These are phyloP conservation scores for Volvox carteri DNA, from an alignment of 163 green algal species.

Conservation along the genomic window DNA sequence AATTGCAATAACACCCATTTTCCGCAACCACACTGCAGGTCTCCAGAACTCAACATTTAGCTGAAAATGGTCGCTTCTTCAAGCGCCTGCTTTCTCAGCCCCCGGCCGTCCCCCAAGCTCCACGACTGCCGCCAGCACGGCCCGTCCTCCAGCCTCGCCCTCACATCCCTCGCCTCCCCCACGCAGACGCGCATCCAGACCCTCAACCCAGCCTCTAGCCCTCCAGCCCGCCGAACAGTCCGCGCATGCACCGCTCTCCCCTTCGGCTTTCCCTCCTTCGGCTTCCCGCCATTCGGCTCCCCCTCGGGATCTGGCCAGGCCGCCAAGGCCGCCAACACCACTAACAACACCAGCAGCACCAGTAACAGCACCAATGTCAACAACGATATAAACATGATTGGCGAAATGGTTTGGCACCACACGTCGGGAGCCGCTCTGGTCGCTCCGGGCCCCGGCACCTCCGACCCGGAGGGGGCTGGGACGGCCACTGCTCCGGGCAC, in stretches of 20 bases:
- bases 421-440: not conserved
- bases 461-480: not conserved
- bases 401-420: not conserved
- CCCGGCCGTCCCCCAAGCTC: not conserved
- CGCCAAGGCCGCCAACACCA: not conserved
- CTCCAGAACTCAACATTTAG: not conserved
- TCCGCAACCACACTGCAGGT: not conserved
- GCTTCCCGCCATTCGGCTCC: conserved; percentile 10
- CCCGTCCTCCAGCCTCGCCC: not conserved
- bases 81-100: not conserved
- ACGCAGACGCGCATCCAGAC: not conserved
- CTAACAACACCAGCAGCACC: no score
- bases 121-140: not conserved
- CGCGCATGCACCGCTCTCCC: conserved; percentile 3
- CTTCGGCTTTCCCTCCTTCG: conserved; percentile 23
- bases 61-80: not conserved
- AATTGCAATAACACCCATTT: conserved; percentile 10
- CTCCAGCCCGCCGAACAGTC: not conserved
- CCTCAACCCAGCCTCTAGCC: not conserved
- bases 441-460: no score
- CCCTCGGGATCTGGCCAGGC: not conserved
- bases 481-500: not conserved
- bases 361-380: not conserved
- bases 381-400: not conserved
- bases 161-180: not conserved